Evolutionary conservation across 2,329 filamentous ascomycete genomes (phyloP).

Genomic region (Curvularia sp.): DNA sequence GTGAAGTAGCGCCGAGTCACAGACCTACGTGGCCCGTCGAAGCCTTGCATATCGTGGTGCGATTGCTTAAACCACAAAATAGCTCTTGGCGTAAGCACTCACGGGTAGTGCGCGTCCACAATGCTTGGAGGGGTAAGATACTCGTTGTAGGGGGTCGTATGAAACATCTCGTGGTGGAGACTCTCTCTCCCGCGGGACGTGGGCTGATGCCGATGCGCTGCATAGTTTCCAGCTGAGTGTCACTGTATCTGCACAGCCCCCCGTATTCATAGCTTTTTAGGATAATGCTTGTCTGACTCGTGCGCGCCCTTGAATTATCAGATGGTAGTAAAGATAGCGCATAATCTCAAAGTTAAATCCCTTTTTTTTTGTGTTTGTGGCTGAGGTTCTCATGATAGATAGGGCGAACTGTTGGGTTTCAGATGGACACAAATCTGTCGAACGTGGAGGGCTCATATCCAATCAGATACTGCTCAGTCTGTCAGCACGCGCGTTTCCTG

Average conservation of each 20-base stretch:
- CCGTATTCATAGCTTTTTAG: neutral
- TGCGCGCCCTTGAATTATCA: neutral
- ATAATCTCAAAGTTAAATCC: neutral
- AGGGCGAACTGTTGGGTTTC: neutral
- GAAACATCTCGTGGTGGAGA: neutral
- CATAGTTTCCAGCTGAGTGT: neutral
- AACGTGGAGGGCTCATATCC: constrained; percentile 8
- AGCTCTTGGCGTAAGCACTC: constrained; percentile 8
- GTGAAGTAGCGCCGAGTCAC: neutral
- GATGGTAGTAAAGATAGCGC: neutral
- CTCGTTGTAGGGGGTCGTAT: neutral
- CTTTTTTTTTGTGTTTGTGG: neutral
- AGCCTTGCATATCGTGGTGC: neutral
- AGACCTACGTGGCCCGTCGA: neutral
- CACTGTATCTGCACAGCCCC: neutral
- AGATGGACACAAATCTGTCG: constrained; percentile 9
- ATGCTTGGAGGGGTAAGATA: constrained; percentile 6
- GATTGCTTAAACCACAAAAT: neutral
- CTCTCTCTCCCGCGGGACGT: no score
- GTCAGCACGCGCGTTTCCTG: constrained; percentile 15
- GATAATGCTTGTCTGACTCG: neutral
- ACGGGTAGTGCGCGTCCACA: constrained; percentile 4
- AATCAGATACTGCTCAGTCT: constrained; percentile 14
- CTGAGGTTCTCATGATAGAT: neutral
- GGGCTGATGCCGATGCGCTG: constrained; percentile 1